Evolutionary conservation across 2,329 filamentous ascomycete species (phyloP).

Genomic region (Raffaelea ambrosiae): DNA sequence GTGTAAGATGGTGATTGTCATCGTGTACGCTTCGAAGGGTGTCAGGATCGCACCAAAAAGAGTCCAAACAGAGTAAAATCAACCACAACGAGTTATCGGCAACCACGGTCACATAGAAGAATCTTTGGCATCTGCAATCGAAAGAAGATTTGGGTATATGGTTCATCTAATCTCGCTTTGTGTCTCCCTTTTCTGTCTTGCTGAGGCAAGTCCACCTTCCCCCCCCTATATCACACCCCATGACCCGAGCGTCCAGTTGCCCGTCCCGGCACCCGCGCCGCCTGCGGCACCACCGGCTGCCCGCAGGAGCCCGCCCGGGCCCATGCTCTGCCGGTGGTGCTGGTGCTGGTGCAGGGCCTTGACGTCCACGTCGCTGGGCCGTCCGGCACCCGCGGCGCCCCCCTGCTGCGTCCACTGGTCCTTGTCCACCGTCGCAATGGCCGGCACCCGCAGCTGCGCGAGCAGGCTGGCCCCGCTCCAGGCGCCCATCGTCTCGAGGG

Average conservation of each 20-base stretch:
- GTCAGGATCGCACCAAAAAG: too few relatives aligned
- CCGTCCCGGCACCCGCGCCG: conserved; percentile 16
- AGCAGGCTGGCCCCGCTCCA: conserved; percentile 69
- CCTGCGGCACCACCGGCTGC: conserved; percentile 10
- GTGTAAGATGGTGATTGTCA: too few relatives aligned
- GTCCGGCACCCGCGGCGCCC: conserved; percentile 48
- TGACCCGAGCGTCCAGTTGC: conserved; percentile 53
- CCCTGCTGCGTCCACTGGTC: conserved; percentile 66
- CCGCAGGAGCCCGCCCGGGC: conserved; percentile 20
- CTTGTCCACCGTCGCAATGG: conserved; percentile 61
- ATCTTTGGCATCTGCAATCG: too few relatives aligned
- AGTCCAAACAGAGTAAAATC: too few relatives aligned
- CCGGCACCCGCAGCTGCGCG: conserved; percentile 58
- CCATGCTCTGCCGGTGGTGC: conserved; percentile 56
- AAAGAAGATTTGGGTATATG: too few relatives aligned
- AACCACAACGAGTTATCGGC: too few relatives aligned
- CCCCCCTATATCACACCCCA: conserved; percentile 43
- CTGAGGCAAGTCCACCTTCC: not conserved
- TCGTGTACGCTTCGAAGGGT: too few relatives aligned
- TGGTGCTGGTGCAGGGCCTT: conserved; percentile 47
- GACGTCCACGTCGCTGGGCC: conserved; percentile 49
- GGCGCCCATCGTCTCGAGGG: conserved; percentile 60
- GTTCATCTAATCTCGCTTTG: too few relatives aligned
- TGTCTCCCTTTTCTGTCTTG: not conserved
- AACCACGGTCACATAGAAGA: too few relatives aligned